A percentile compares a stretch with the other conserved stretches of the same genome.
Conservation (phyloP, 1,139 yeast species). For the Candida buenavistaensis region DNA sequence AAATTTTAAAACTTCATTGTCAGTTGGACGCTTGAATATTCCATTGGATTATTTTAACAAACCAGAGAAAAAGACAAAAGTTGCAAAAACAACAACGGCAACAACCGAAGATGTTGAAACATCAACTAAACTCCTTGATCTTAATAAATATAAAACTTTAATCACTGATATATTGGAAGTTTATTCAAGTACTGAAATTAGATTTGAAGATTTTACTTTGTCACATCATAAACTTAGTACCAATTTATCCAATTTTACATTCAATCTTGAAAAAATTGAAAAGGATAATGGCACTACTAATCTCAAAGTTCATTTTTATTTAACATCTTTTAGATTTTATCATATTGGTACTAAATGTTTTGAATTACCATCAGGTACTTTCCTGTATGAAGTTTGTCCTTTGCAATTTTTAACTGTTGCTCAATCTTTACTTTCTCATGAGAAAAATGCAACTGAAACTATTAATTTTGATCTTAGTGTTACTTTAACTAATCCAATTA, state of each 20-base stretch:
- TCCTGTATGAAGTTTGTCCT: slow-evolving; percentile 23
- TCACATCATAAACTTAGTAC: slow-evolving; percentile 18
- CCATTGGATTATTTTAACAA: slow-evolving; percentile 25
- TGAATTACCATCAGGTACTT: slow-evolving; percentile 39
- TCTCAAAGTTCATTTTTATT: slow-evolving; percentile 14
- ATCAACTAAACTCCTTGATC: slow-evolving; percentile 5
- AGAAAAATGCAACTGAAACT: slow-evolving; percentile 7
- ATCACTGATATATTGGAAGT: slow-evolving; percentile 11
- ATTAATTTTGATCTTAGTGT: slow-evolving; percentile 22
- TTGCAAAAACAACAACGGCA: too few relatives aligned
- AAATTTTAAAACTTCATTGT: slow-evolving; percentile 20
- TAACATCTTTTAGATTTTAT: slow-evolving; percentile 29
- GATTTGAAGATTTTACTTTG: slow-evolving; percentile 34
- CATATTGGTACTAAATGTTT: slow-evolving; percentile 34
- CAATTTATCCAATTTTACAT: slow-evolving; percentile 23
- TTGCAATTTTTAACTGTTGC: slow-evolving; percentile 15
- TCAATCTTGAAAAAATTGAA: slow-evolving; percentile 17
- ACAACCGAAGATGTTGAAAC: slow-evolving; percentile 1
- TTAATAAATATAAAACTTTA: slow-evolving; percentile 9
- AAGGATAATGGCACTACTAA: slow-evolving; percentile 8
- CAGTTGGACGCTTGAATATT: slow-evolving; percentile 27
- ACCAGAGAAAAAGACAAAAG: neutral
- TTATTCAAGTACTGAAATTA: slow-evolving; percentile 19
- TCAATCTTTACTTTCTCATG: slow-evolving; percentile 14
- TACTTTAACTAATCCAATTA: slow-evolving; percentile 31